Conservation (phyloP, 257 asterid species). For the Echium plantagineum region DNA sequence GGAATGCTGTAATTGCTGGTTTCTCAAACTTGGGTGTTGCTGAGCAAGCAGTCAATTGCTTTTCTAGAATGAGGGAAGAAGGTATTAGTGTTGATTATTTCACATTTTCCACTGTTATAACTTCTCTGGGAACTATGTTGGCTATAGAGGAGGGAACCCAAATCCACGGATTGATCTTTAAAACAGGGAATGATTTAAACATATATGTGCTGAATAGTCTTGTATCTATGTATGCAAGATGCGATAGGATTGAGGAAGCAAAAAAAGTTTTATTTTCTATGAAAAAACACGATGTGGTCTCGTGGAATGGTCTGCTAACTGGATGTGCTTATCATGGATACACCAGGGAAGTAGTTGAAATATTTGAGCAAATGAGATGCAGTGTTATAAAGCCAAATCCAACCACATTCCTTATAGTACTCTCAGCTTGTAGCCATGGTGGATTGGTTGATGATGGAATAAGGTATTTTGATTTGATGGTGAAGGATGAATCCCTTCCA, state of each 20-base stretch:
- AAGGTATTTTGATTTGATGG: constrained; percentile 43
- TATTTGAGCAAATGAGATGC: constrained; percentile 48
- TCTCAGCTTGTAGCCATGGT: constrained; percentile 55
- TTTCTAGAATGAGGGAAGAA: constrained; percentile 31
- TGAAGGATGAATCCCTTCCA: constrained; percentile 20
- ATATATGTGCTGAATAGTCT: constrained; percentile 36
- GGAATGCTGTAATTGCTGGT: constrained; percentile 63
- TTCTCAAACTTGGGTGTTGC: constrained; percentile 37
- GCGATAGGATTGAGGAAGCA: constrained; percentile 40
- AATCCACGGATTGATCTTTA: constrained; percentile 35
- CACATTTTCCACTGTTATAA: constrained; percentile 43
- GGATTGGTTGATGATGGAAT: constrained; percentile 47
- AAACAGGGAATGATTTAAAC: constrained; percentile 23
- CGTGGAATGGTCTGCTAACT: constrained; percentile 55
- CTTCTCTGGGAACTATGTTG: constrained; percentile 39
- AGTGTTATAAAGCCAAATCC: constrained; percentile 30
- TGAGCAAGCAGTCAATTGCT: constrained; percentile 35
- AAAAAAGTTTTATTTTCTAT: constrained; percentile 36
- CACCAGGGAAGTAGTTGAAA: constrained; percentile 32
- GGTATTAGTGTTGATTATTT: constrained; percentile 29
- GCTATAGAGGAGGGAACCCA: constrained; percentile 45
- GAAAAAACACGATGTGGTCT: constrained; percentile 37
- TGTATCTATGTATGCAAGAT: constrained; percentile 59
- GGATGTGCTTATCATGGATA: constrained; percentile 47
- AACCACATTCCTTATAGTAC: constrained; percentile 43